Base-by-base conservation (phyloP, 1,139 yeast species). In the Zygoascus sp. region DNA sequence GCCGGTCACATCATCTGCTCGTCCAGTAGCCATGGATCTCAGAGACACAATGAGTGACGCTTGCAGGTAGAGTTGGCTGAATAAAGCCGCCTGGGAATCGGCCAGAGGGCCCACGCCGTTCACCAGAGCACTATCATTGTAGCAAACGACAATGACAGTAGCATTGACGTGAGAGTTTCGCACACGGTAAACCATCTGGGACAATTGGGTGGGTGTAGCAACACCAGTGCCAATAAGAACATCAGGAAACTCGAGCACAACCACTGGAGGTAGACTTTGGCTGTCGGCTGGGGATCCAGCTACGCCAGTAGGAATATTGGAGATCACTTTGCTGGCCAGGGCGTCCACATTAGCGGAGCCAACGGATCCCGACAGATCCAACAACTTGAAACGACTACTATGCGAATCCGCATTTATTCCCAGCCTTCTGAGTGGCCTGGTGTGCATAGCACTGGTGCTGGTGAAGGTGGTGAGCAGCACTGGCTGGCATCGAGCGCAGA, bases 1-100 rank as follows among this genome's bases (percentile, higher is more conserved):
- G 0, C 96, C 96, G 0, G 95, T 83, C 1, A 87, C 78, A 61
- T 87, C 96, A 43, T 76, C 78, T 0, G 96, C 95, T 58, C 89
- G 72, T 0, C 96, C 96, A 0, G 96, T 87, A 4, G 77, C 72
- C 51, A 87, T 66, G 0, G 95, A 89, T 53, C 77, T 75, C 39
- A 86, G 62, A 23, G 75, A 70, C 10, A 86, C 58, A 38, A 77
- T 72, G 34, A 80, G 47, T 10, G 72, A 69, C 0, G 85, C 68
- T 50, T 75, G 70, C 56, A 79, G 79, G 19, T 75, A 62, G 13
- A 81, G 53, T 50, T 77, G 79, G 2, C 72, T 67, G 32, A 76
- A 55, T 42, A 78, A 75, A 42, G 74, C 75, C 0, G 77, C 63
- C 36, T 72, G 70, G 44, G 72, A 51, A 1, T 66, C 57, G n/a